phyloP scores from a whole-genome alignment of 2,329 filamentous ascomycete species.

The Aureobasidium sp. region DNA sequence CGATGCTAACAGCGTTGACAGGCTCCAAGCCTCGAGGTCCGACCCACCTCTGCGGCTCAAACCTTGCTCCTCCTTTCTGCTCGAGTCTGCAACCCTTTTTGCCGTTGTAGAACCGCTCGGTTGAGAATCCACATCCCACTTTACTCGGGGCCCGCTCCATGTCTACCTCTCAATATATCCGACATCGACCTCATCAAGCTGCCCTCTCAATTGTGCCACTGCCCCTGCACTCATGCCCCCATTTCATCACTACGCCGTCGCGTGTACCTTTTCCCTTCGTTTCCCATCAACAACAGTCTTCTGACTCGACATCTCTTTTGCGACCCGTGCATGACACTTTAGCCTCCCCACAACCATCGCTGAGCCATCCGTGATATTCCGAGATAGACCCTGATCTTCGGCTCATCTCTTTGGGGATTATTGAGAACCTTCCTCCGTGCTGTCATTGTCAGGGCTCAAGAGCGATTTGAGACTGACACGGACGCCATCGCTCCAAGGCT shows the following conservation, averaged over 20 bases:
- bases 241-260: not conserved
- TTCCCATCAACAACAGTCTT: not conserved
- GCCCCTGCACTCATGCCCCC: not conserved
- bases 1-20: constrained; percentile 1
- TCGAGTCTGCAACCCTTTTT: not conserved
- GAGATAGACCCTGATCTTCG: constrained; percentile 9
- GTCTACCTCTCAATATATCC: not conserved
- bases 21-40: not conserved
- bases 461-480: not conserved
- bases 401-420: not conserved
- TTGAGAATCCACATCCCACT: constrained; percentile 1
- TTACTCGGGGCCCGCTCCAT: not conserved
- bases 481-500: not conserved
- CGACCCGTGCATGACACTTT: not conserved
- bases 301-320: not conserved
- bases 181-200: not conserved
- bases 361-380: constrained; percentile 4
- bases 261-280: not conserved
- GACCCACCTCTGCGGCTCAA: constrained; percentile 7
- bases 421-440: not conserved
- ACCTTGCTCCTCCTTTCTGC: constrained; percentile 1
- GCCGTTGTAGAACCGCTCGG: constrained; percentile 8
- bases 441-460: not conserved
- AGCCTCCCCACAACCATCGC: not conserved
- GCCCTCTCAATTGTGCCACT: not conserved